Percentiles rank a stretch among this genome's conserved stretches.
phyloP scores from a whole-genome alignment of 2,329 filamentous ascomycete species.

The Venturia aucupariae region DNA sequence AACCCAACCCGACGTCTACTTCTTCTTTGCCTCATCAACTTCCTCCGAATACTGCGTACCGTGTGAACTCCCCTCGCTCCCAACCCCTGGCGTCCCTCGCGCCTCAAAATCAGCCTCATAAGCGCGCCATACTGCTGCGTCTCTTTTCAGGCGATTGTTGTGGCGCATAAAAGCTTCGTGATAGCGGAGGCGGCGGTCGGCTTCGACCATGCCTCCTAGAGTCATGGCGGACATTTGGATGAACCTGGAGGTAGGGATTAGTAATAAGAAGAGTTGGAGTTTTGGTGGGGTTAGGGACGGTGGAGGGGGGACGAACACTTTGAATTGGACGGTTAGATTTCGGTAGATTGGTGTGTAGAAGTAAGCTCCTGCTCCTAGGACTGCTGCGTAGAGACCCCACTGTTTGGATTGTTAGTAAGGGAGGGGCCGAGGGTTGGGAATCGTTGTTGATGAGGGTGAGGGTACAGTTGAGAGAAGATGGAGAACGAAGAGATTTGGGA shows the following conservation, averaged over 20 bases:
- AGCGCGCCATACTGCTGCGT: slow-evolving; percentile 59
- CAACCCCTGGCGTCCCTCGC: slow-evolving; percentile 28
- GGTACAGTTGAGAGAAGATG: too few species aligned
- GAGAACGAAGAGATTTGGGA: background rate
- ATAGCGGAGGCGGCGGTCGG: slow-evolving; percentile 56
- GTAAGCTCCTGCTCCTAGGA: slow-evolving; percentile 54
- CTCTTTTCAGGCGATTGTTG: slow-evolving; percentile 37
- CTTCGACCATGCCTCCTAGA: slow-evolving; percentile 67
- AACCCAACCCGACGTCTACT: background rate
- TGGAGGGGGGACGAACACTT: slow-evolving; percentile 48
- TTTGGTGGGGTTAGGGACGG: background rate
- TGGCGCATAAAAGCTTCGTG: slow-evolving; percentile 59
- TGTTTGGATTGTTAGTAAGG: slow-evolving; percentile 20
- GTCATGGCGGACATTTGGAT: slow-evolving; percentile 81
- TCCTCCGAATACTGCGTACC: background rate
- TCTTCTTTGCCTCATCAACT: background rate
- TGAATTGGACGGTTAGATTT: slow-evolving; percentile 64
- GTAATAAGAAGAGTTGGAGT: background rate
- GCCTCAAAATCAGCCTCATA: slow-evolving; percentile 54
- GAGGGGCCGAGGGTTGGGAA: background rate
- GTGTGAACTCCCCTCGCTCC: slow-evolving; percentile 24
- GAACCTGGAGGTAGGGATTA: slow-evolving; percentile 45
- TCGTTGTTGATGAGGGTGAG: too few species aligned
- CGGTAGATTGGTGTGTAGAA: slow-evolving; percentile 62
- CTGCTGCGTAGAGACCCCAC: slow-evolving; percentile 60